phyloP scores from a whole-genome alignment of 2,329 filamentous ascomycete species.

The Harringtonia lauricola region DNA sequence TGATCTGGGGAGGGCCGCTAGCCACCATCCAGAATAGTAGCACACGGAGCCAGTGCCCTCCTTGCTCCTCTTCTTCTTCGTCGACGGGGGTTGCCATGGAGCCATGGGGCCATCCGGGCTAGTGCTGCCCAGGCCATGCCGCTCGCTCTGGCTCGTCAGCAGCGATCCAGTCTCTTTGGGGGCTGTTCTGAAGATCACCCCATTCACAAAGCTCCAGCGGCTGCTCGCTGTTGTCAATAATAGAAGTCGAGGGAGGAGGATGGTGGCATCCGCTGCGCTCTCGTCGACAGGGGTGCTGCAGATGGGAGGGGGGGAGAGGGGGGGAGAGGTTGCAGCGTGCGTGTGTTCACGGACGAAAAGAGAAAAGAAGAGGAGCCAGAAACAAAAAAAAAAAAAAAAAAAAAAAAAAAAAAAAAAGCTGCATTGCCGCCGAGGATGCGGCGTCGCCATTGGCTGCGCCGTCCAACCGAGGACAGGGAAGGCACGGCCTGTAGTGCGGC shows the following conservation, averaged over 20 bases:
- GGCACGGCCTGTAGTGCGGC: neutral
- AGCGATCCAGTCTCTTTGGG: neutral
- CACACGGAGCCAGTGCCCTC: too few relatives aligned
- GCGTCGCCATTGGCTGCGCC: neutral
- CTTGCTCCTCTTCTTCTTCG: too few relatives aligned
- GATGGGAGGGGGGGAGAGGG: neutral
- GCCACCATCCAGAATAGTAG: too few relatives aligned
- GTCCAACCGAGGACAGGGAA: conserved; percentile 1
- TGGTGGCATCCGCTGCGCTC: too few relatives aligned
- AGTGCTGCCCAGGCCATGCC: too few relatives aligned
- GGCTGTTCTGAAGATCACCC: neutral
- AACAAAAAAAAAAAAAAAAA: neutral
- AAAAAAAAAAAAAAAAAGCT: neutral
- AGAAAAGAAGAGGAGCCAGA: neutral
- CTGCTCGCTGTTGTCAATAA: neutral
- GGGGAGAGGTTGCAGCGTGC: neutral
- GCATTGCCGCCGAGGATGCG: neutral
- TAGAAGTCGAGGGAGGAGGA: too few relatives aligned
- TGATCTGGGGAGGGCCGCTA: conserved; percentile 10
- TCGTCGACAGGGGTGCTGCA: too few relatives aligned
- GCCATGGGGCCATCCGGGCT: too few relatives aligned
- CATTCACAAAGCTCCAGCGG: neutral
- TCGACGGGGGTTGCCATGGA: too few relatives aligned
- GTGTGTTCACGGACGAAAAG: neutral
- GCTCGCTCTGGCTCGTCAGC: too few relatives aligned